phyloP scores from a whole-genome alignment of 768 basidiomycete species.

The Leucogyrophana mollusca region DNA sequence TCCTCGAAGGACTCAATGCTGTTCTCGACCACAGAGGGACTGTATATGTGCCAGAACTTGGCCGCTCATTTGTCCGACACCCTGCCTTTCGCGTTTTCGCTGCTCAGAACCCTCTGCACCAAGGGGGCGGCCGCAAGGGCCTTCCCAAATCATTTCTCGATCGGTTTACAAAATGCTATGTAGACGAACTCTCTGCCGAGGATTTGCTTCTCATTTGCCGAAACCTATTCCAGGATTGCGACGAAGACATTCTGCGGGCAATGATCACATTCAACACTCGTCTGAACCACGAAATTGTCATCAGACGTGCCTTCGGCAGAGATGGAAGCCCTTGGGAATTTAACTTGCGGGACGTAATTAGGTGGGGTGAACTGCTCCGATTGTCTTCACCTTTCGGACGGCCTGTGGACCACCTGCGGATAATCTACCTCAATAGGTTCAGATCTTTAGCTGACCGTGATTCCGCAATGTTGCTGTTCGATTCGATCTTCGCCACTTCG shows the following conservation, averaged over 20 bases:
- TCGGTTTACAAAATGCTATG: constrained; percentile 96
- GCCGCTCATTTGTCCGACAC: constrained; percentile 83
- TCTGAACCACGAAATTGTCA: constrained; percentile 65
- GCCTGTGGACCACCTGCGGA: constrained; percentile 64
- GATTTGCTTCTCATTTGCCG: constrained; percentile 81
- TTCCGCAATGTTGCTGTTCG: constrained; percentile 51
- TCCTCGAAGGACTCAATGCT: constrained; percentile 96
- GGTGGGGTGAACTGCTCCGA: constrained; percentile 72
- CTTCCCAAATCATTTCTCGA: constrained; percentile 97
- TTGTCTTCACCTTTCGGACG: constrained; percentile 32
- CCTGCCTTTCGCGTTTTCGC: constrained; percentile 97
- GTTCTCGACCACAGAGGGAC: constrained; percentile 93
- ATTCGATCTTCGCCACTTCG: constrained; percentile 43
- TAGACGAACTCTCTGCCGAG: constrained; percentile 75
- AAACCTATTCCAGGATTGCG: constrained; percentile 64
- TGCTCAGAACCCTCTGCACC: constrained; percentile 93
- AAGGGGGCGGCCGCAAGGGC: constrained; percentile 97
- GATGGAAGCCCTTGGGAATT: constrained; percentile 97
- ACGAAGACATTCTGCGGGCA: constrained; percentile 48
- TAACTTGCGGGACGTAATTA: constrained; percentile 90
- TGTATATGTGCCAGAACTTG: constrained; percentile 93
- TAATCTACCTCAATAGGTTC: constrained; percentile 85
- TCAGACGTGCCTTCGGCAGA: constrained; percentile 65
- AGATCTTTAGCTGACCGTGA: constrained; percentile 66
- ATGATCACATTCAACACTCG: constrained; percentile 85